phyloP scores from a whole-genome alignment of 192 early-diverging fungal species.

The Lobosporangium transversale region DNA sequence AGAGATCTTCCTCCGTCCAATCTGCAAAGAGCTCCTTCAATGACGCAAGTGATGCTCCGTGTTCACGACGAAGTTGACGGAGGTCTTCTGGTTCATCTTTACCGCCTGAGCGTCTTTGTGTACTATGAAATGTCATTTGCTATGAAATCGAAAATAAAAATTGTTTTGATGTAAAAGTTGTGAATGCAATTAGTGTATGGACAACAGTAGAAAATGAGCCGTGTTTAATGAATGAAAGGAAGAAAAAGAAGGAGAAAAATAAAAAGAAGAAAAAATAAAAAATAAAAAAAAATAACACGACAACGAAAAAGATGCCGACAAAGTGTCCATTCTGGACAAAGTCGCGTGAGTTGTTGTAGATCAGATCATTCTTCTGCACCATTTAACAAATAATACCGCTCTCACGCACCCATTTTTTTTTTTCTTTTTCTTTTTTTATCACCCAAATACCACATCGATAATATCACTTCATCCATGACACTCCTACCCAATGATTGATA shows the following conservation, averaged over 20 bases:
- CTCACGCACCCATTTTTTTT: neutral
- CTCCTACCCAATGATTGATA: no score
- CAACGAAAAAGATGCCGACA: no score
- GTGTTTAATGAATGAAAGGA: neutral
- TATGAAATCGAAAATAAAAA: neutral
- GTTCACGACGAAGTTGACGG: slow-evolving; percentile 69
- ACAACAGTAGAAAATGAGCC: neutral
- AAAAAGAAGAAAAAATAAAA: slow-evolving; percentile 1
- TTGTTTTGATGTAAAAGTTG: neutral
- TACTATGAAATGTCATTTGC: slow-evolving; percentile 35
- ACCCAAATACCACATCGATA: no score
- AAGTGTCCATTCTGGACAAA: no score
- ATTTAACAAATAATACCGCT: no score
- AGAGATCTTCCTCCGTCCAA: slow-evolving; percentile 91
- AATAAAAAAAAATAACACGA: neutral
- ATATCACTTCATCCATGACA: no score
- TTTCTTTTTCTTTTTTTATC: no score
- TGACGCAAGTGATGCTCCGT: slow-evolving; percentile 67
- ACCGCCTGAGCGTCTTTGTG: slow-evolving; percentile 41
- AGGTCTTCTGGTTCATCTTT: slow-evolving; percentile 66
- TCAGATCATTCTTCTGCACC: neutral
- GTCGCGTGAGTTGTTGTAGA: neutral
- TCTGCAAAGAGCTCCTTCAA: slow-evolving; percentile 78
- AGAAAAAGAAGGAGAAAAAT: neutral
- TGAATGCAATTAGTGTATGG: neutral